Conservation (phyloP, 225 moss, liverwort and hornwort genomes). For the Antitrichia curtipendula region DNA sequence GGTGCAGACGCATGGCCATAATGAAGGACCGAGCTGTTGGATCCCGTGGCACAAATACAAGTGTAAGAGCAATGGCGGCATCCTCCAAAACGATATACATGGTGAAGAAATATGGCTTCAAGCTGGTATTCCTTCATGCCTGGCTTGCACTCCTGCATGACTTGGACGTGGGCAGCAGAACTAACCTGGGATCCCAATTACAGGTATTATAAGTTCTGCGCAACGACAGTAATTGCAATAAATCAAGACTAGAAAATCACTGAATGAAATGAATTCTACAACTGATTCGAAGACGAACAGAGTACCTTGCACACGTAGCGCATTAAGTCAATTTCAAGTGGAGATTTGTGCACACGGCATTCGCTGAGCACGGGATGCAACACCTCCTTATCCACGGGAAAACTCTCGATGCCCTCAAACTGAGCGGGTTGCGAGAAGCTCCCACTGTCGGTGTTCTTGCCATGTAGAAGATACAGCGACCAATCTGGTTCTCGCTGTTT, state of each 20-base stretch:
- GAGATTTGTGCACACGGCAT: constrained; percentile 76
- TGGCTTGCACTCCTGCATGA: constrained; percentile 72
- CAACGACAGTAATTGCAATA: neutral
- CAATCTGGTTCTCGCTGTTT: neutral
- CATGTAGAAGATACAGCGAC: constrained; percentile 49
- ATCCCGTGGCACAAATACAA: constrained; percentile 85
- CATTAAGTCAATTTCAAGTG: constrained; percentile 59
- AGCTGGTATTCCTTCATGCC: constrained; percentile 84
- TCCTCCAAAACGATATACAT: constrained; percentile 70
- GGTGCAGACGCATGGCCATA: constrained; percentile 93
- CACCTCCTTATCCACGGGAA: constrained; percentile 19
- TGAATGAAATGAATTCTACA: neutral
- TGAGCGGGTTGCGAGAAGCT: constrained; percentile 58
- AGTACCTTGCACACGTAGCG: constrained; percentile 58
- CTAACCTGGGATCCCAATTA: constrained; percentile 35
- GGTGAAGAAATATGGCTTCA: constrained; percentile 84
- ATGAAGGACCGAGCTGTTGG: constrained; percentile 71
- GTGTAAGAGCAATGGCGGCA: constrained; percentile 90
- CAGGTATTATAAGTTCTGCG: neutral
- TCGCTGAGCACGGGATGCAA: constrained; percentile 79
- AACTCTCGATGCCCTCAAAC: constrained; percentile 63
- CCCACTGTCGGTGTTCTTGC: constrained; percentile 70
- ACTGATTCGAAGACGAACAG: neutral
- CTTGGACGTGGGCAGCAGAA: constrained; percentile 87
- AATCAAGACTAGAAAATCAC: neutral